Evolutionary conservation across 768 basidiomycete species (phyloP), one percentile per base, ranked within the genome.

Genomic region (Cystofilobasidium ferigula): DNA sequence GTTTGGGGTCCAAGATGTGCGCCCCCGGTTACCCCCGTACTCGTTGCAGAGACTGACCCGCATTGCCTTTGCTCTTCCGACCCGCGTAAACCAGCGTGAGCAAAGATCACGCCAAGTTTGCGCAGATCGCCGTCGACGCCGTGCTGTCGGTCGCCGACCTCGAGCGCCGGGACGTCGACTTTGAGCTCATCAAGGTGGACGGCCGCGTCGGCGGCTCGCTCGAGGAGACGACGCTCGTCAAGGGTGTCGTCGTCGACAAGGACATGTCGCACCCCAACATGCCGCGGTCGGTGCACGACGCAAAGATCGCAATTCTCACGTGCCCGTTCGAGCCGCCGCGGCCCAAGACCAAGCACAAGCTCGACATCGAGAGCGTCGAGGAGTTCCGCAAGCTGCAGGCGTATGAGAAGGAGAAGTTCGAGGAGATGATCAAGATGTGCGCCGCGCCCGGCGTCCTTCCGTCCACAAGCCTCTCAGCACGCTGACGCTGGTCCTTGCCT

Each of bases 241-340:
- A 87, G 72, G 95, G 95, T 71, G 95, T 99, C 48, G 88, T 99
- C 72, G 84, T 99, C 75, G 95, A 99, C 85, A 99, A 99, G 78
- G 94, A 99, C 78, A 94, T 99, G 88, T 97, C 92, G 16, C 95
- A 99, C 74, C 88, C 94, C 5, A 91, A 95, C 77, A 99, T 99
- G 95, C 94, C 94, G 12, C 85, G 83, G 66, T 81, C 79, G 40
- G 86, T 99, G 71, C 82, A 81, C 70, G 88, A 98, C 75, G 95
- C 95, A 62, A 85, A 85, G 67, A 81, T 99, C 62, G 95, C 94
- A 18, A 98, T 99, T 77, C 83, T 99, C 53, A 99, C 95, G 51
- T 99, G 95, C 77, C 92, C 95, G 26, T 99, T 99, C 75, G 95
- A 99, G 75, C 95, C 95, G 22, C 95, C 95, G 3, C 86, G 95